Evolutionary conservation across 495 filamentous ascomycete genomes (phyloP).

Genomic region (Penicillium odoratum): DNA sequence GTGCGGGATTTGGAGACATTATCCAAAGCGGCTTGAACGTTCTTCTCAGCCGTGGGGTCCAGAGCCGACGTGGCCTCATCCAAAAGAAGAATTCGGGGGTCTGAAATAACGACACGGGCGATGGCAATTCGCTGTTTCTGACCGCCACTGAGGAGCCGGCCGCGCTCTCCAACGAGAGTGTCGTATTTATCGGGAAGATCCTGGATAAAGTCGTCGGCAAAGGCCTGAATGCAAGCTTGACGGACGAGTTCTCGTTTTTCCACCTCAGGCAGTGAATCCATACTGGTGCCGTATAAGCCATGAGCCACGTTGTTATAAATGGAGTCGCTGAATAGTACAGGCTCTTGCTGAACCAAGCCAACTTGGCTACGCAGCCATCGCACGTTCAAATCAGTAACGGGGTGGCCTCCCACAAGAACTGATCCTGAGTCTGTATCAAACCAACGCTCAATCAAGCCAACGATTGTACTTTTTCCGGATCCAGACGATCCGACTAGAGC

Average conservation of each 20-base stretch:
- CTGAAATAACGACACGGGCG: constrained; percentile 68
- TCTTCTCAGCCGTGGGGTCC: constrained; percentile 68
- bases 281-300: no score
- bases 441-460: constrained; percentile 64
- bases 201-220: no score
- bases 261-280: no score
- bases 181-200: constrained; percentile 41
- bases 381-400: constrained; percentile 29
- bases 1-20: constrained; percentile 59
- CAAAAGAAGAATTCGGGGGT: constrained; percentile 65
- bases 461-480: constrained; percentile 70
- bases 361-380: constrained; percentile 20
- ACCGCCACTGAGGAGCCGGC: constrained; percentile 62
- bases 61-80: constrained; percentile 75
- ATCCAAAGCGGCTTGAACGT: constrained; percentile 68
- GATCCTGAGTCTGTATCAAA: constrained; percentile 52
- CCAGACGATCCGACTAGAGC: constrained; percentile 72
- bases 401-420: constrained; percentile 34
- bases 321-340: no score
- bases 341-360: no score
- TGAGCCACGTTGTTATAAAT: no score
- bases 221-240: no score
- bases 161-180: constrained; percentile 54
- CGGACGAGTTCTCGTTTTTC: no score
- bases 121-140: constrained; percentile 75